Base-by-base conservation (phyloP, 306 rosid genomes). In the Citrullus colocynthis region DNA sequence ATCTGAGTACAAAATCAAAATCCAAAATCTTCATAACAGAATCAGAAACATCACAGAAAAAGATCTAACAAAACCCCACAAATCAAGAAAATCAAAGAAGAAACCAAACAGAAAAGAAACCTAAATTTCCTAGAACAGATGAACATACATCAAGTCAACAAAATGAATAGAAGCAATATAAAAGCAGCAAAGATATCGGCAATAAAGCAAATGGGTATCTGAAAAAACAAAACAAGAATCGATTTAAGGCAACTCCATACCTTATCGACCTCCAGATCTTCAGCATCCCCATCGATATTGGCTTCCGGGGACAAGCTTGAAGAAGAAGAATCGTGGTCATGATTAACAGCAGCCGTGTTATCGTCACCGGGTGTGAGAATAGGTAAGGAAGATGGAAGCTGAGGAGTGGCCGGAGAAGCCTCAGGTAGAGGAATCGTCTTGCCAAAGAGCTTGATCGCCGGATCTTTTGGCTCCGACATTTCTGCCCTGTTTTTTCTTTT, bases 361-460 rank as follows among this genome's bases (percentile, higher is more conserved):
- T 60, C 6, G 70, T 42, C 32, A 42, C 9, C 24, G 48, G 60
- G 14, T 4, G 77, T 37, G 6, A 54, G 69, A 60, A 72, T 21
- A 57, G 79, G 36, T n/a, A 37, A 78, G 37, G 14, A n/a, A 55
- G 74, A 48, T 2, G 64, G 49, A 60, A 66, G 65, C 63, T 60
- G 65, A 18, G 80, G 83, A 20, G 84, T 78, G 71, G 74, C 78
- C 12, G 51, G 51, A 6, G 80, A 82, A 36, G 59, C 41, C 34
- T 83, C 88, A 78, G 84, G 81, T 41, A 85, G 63, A 42, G 91
- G 80, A 77, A 88, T 88, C 82, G 87, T 88, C 86, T 80, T 88
- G 49, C 91, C 91, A 72, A 88, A 88, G 32, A 88, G 91, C 87
- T 85, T 88, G 85, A 88, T 88, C 79, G 91, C 89, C 81, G 91